A percentile compares a stretch with the other conserved stretches of the same genome.
Conservation (phyloP, 352 stramenopile genomes). For the Globisporangium sylvaticum region DNA sequence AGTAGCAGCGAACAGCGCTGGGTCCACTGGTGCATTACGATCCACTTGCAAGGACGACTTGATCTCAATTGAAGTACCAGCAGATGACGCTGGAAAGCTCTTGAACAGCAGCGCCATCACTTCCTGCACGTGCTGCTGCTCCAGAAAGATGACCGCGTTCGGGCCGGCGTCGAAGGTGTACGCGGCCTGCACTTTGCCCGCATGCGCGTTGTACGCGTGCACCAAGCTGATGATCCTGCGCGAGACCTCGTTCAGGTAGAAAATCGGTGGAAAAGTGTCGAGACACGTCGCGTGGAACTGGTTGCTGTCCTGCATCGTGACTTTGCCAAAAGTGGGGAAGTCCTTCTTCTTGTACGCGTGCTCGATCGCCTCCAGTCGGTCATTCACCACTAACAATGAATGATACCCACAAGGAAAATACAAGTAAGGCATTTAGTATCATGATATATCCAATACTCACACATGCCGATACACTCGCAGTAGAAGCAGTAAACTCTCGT, state of each 20-base stretch:
- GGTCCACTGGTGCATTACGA: slow-evolving; percentile 6
- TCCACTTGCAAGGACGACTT: slow-evolving; percentile 29
- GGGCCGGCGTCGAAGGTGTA: slow-evolving; percentile 99
- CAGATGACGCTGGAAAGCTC: slow-evolving; percentile 33
- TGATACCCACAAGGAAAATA: not conserved
- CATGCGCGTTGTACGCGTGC: slow-evolving; percentile 91
- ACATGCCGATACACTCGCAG: not conserved
- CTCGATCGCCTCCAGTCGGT: slow-evolving; percentile 88
- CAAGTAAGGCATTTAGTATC: not conserved
- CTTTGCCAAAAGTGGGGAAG: slow-evolving; percentile 92
- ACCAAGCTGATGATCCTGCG: slow-evolving; percentile 82
- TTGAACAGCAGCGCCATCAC: slow-evolving; percentile 54
- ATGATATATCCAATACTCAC: no score
- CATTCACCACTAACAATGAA: slow-evolving; percentile 57
- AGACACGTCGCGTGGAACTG: slow-evolving; percentile 98
- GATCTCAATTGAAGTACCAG: slow-evolving; percentile 22
- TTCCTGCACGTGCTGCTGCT: slow-evolving; percentile 62
- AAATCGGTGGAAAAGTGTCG: slow-evolving; percentile 97
- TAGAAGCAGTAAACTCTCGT: not conserved
- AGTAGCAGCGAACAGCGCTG: slow-evolving; percentile 18
- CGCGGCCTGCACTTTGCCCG: slow-evolving; percentile 73
- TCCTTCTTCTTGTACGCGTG: slow-evolving; percentile 87
- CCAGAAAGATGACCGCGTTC: slow-evolving; percentile 95
- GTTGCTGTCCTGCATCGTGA: slow-evolving; percentile 99
- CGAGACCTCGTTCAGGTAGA: slow-evolving; percentile 97